Percentiles rank a stretch among this genome's conserved stretches.
phyloP scores from a whole-genome alignment of 768 basidiomycete species.

The Tylopilus plumbeoviolaceoides region DNA sequence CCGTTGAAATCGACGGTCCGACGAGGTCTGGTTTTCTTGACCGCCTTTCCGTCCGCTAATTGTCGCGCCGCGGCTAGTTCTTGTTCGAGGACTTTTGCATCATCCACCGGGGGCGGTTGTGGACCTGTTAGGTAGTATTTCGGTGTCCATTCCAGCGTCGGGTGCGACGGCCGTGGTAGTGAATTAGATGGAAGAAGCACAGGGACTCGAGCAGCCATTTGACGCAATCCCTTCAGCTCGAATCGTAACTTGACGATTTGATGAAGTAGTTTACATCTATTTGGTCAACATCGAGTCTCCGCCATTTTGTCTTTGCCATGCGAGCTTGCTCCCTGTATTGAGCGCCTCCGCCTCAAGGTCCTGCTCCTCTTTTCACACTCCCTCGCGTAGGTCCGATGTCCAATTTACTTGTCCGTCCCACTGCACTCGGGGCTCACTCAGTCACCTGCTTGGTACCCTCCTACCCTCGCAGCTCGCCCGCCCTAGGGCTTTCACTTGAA shows the following conservation, averaged over 20 bases:
- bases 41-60: slow-evolving; percentile 71
- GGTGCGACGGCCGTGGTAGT: slow-evolving; percentile 33
- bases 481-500: no score
- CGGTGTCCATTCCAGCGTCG: slow-evolving; percentile 73
- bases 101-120: slow-evolving; percentile 79
- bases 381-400: no score
- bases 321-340: no score
- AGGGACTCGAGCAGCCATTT: slow-evolving; percentile 34
- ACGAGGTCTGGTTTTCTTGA: slow-evolving; percentile 89
- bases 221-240: no score
- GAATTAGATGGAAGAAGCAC: slow-evolving; percentile 50
- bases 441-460: no score
- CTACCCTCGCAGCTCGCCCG: no score
- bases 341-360: no score
- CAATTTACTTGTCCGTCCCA: no score
- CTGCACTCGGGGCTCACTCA: no score
- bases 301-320: no score
- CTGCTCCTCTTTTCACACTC: no score
- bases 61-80: slow-evolving; percentile 73
- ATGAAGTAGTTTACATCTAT: background rate
- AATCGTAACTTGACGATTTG: no score
- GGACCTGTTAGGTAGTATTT: slow-evolving; percentile 58
- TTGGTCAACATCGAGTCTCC: background rate
- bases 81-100: slow-evolving; percentile 68
- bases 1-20: slow-evolving; percentile 96